Conservation (phyloP, 495 filamentous ascomycete genomes). For the Penicilliopsis zonata region DNA sequence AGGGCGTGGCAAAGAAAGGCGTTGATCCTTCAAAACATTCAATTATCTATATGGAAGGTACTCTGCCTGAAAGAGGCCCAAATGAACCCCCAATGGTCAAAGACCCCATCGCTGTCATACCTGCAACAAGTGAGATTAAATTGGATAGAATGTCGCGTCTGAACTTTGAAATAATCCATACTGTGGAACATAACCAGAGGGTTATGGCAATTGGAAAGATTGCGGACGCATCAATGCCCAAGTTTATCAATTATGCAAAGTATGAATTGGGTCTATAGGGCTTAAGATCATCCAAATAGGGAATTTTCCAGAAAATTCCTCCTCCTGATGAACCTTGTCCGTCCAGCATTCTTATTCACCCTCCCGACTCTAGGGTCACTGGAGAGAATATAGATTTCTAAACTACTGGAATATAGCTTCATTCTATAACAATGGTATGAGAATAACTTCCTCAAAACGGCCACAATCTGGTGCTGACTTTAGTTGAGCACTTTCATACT, state of each 20-base stretch:
- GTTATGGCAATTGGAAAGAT: constrained; percentile 25
- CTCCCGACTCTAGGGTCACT: too few species aligned
- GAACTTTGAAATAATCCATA: constrained; percentile 36
- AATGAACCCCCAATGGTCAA: constrained; percentile 19
- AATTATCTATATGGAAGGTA: constrained; percentile 19
- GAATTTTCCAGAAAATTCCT: too few species aligned
- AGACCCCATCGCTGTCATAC: constrained; percentile 16
- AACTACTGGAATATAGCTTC: too few species aligned
- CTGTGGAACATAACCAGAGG: constrained; percentile 36
- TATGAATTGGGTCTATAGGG: too few species aligned
- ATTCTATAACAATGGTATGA: too few species aligned
- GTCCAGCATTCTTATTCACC: too few species aligned
- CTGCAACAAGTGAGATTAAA: constrained; percentile 8
- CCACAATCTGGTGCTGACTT: too few species aligned
- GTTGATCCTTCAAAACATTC: constrained; percentile 23
- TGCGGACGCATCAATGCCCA: constrained; percentile 10
- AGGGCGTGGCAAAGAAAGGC: constrained; percentile 19
- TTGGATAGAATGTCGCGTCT: constrained; percentile 29
- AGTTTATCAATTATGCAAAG: constrained; percentile 14
- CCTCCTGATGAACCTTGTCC: too few species aligned
- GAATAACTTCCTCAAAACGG: too few species aligned
- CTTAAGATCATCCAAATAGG: too few species aligned
- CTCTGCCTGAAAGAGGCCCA: constrained; percentile 1
- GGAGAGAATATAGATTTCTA: too few species aligned
- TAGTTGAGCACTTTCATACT: too few species aligned